Evolutionary conservation across 176 grass and related monocot genomes (phyloP), one percentile per base, ranked within the genome.

Genomic region (Ananas comosus): DNA sequence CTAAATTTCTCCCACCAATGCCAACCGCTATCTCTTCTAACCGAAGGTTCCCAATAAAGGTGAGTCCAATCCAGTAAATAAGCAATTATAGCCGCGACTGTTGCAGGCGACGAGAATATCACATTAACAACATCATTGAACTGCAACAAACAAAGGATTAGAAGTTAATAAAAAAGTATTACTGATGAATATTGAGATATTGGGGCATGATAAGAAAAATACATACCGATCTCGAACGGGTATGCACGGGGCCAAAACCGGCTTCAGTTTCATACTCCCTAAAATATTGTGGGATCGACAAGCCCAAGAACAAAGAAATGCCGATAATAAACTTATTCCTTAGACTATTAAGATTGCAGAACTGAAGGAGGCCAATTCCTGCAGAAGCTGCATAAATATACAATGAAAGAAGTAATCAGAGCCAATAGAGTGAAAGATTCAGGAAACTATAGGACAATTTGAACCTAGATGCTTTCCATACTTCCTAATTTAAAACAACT

Each of bases 91-190:
- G 82, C 94, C 0, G 88, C 94, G 49, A 97, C 94, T 0, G 94
- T 97, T 5, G 94, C 89, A 0, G 94, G 86, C 4, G 94, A 93
- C 2, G 84, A 97, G 80, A 93, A 92, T 71, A 92, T 90, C 72
- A 93, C 89, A 28, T 97, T 92, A 50, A 92, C 80, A 42, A 97
- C 86, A 76, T 88, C 89, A 65, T 97, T 97, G 69, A 90, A 90
- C 94, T 97, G 86, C 84, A 73, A 69, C 13, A n/a, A 48, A 13
- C 80, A 48, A 22, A 65, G 2, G 68, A 78, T 21, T 33, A 51
- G n/a, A 68, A 48, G 48, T 82, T 65, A 79, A 66, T 51, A 13
- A 56, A 56, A 25, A 10, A 47, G 48, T 48, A 11, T 48, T 67
- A 42, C 33, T 42, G 9, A 61, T 22, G 9, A n/a, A 61, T 61